phyloP scores from a whole-genome alignment of 495 filamentous ascomycete species.

The Beverwykella pulmonaria region DNA sequence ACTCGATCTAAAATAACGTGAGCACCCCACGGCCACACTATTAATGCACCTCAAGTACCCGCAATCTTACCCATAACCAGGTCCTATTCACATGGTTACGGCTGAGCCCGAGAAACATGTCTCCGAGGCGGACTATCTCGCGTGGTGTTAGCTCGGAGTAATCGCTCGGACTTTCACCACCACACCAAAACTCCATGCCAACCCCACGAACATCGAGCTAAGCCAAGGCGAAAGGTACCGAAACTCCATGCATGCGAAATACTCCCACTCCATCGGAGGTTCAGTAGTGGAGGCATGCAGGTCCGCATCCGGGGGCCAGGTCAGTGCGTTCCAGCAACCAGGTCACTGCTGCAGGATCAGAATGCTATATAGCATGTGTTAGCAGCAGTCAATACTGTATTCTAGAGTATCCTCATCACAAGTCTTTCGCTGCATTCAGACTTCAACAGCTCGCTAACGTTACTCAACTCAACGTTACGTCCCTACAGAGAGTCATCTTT shows the following conservation, averaged over 20 bases:
- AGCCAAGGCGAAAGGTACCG: not conserved
- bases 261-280: not conserved
- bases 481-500: not conserved
- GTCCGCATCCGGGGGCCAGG: not conserved
- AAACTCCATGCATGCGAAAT: not conserved
- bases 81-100: not conserved
- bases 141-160: not conserved
- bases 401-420: not conserved
- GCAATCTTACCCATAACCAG: not conserved
- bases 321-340: not conserved
- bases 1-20: not conserved
- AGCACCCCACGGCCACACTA: not conserved
- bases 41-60: not conserved
- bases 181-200: not conserved
- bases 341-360: not conserved
- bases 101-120: not conserved
- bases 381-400: not conserved
- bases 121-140: not conserved
- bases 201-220: too few species aligned
- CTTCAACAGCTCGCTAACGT: not conserved
- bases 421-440: not conserved
- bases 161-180: not conserved
- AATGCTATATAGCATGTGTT: not conserved
- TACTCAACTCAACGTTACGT: not conserved
- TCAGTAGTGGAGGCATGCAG: not conserved